Conservation (phyloP, 306 rosid species). For the Cucumis hystrix region DNA sequence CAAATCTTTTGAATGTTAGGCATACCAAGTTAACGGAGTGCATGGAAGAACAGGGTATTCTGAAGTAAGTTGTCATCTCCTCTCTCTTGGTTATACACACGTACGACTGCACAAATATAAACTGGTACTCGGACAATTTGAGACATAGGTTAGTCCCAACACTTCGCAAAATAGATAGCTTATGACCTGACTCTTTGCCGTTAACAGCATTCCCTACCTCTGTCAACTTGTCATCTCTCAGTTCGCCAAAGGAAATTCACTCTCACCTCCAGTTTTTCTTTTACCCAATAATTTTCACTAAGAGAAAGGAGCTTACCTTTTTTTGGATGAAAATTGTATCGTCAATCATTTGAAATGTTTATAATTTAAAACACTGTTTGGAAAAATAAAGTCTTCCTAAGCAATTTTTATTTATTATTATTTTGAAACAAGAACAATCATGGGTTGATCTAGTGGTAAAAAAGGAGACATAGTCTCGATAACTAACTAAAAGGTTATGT, state of each 20-base stretch:
- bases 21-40: constrained; percentile 63
- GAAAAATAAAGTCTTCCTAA: neutral
- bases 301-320: neutral
- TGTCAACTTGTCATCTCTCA: neutral
- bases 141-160: neutral
- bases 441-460: too few species aligned
- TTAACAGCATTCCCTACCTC: neutral
- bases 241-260: neutral
- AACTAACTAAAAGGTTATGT: too few species aligned
- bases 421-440: too few species aligned
- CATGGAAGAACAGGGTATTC: constrained; percentile 64
- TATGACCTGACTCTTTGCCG: neutral
- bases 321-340: neutral
- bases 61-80: constrained; percentile 38
- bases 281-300: neutral
- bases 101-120: neutral
- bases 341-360: neutral
- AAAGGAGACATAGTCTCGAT: too few species aligned
- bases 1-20: constrained; percentile 30
- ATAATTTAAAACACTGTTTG: neutral
- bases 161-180: neutral
- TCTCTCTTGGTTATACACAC: neutral
- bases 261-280: neutral
- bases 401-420: too few species aligned
- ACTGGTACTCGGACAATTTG: neutral